These are phyloP conservation scores for Diplocarpon rosae DNA, from an alignment of 2,329 filamentous ascomycete genomes.

Conservation along the genomic window DNA sequence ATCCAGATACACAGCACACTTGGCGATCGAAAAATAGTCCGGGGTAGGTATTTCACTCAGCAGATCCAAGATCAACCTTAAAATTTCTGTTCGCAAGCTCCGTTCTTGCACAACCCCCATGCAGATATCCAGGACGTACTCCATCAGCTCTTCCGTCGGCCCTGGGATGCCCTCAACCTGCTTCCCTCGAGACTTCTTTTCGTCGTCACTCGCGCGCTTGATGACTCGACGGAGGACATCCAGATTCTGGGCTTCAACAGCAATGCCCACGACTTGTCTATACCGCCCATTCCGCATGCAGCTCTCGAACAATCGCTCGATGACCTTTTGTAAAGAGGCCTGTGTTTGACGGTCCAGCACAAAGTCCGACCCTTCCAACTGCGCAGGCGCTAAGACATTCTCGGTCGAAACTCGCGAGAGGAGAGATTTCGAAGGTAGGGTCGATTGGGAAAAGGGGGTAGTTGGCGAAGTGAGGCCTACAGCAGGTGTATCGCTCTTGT, in stretches of 20 bases:
- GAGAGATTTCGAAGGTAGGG: constrained; percentile 84
- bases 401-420: constrained; percentile 69
- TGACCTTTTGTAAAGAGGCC: constrained; percentile 68
- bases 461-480: constrained; percentile 69
- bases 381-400: constrained; percentile 41
- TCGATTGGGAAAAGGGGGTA: constrained; percentile 90
- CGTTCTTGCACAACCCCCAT: constrained; percentile 97
- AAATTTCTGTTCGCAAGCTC: constrained; percentile 69
- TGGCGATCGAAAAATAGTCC: constrained; percentile 96
- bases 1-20: constrained; percentile 92
- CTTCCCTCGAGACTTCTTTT: constrained; percentile 56
- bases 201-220: constrained; percentile 76
- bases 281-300: constrained; percentile 82
- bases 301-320: constrained; percentile 82
- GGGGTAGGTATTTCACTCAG: constrained; percentile 84
- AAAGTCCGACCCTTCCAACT: constrained; percentile 24
- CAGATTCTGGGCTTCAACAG: constrained; percentile 86
- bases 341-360: constrained; percentile 60
- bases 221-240: constrained; percentile 81
- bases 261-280: constrained; percentile 92
- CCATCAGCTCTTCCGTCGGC: constrained; percentile 84
- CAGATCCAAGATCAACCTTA: constrained; percentile 88
- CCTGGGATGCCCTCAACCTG: constrained; percentile 40
- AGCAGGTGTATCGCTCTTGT: constrained; percentile 49
- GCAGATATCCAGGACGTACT: constrained; percentile 90